phyloP scores from a whole-genome alignment of 2,329 filamentous ascomycete genomes.

The Fusarium ramigenum region DNA sequence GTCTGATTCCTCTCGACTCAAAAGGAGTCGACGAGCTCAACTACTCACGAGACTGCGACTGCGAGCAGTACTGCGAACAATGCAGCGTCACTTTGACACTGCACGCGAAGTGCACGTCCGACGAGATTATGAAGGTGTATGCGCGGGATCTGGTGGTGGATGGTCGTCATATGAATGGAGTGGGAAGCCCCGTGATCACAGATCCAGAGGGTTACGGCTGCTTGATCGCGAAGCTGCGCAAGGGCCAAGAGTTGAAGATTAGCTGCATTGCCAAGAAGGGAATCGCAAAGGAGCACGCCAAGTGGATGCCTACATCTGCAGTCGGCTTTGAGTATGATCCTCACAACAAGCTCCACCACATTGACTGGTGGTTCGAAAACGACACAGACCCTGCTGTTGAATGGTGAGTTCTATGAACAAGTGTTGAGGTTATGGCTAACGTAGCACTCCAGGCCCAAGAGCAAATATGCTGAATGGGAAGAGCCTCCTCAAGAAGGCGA shows the following conservation, averaged over 20 bases:
- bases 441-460: conserved; percentile 72
- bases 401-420: conserved; percentile 69
- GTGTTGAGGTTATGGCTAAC: not conserved
- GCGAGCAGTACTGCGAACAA: conserved; percentile 91
- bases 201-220: conserved; percentile 84
- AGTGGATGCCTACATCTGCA: conserved; percentile 93
- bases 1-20: conserved; percentile 86
- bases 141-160: conserved; percentile 85
- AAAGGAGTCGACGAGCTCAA: conserved; percentile 83
- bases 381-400: conserved; percentile 77
- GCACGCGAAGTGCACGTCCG: conserved; percentile 84
- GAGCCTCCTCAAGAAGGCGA: conserved; percentile 83
- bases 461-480: conserved; percentile 81
- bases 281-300: conserved; percentile 98
- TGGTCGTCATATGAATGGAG: conserved; percentile 74
- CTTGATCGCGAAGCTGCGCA: conserved; percentile 89
- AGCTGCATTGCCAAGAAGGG: conserved; percentile 97
- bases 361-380: conserved; percentile 92
- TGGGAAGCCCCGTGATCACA: conserved; percentile 84
- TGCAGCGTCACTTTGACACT: conserved; percentile 88
- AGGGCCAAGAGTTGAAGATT: conserved; percentile 89
- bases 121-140: conserved; percentile 93
- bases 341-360: conserved; percentile 91
- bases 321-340: conserved; percentile 98
- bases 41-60: conserved; percentile 95